Evolutionary conservation across 225 moss, liverwort and hornwort genomes (phyloP), one percentile per base, ranked within the genome.

Genomic region (Polytrichum formosum): DNA sequence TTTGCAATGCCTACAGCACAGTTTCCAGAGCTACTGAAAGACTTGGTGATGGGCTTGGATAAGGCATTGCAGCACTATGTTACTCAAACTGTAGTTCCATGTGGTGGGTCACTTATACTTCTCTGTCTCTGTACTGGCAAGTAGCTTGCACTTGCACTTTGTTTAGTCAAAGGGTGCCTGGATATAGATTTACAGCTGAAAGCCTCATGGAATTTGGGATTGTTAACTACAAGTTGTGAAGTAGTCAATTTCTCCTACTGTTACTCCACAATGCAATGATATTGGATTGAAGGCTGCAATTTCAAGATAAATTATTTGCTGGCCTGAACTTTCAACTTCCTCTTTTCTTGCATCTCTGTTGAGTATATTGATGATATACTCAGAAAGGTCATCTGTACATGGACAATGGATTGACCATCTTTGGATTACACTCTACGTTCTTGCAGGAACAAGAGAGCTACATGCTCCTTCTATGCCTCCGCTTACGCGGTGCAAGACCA

Each of bases 1-100:
- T 94, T 94, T 64, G 83, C 78, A 56, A 86, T 98, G 85, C 98
- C 98, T 72, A 84, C 87, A 72, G 90, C 91, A 67, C 81, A 83
- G 53, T 84, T 71, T 71, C 82, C 77, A 10, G 86, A 88, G 22
- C 82, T 94, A 65, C 79, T 98, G 65, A 75, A 91, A 68, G 79
- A 86, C 30, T 75, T 94, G 74, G 90, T 86, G 26, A 80, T 73
- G 2, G 92, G 98, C 53, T 81, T 92, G 72, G 91, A 92, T 68
- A 83, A 73, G 65, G 88, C 85, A 7, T 74, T 98, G 69, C 83
- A 84, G 66, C 82, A 83, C 60, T 98, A 92, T 72, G 80, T 86
- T 69, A 72, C 69, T 54, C 86, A 88, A 76, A 77, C 94, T 20
- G 74, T 94, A 53, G 66, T 76, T 26, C 75, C 90, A 62, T 92